Evolutionary conservation across 352 stramenopile genomes (phyloP), one percentile per base, ranked within the genome.

Genomic region (Globisporangium nunn): DNA sequence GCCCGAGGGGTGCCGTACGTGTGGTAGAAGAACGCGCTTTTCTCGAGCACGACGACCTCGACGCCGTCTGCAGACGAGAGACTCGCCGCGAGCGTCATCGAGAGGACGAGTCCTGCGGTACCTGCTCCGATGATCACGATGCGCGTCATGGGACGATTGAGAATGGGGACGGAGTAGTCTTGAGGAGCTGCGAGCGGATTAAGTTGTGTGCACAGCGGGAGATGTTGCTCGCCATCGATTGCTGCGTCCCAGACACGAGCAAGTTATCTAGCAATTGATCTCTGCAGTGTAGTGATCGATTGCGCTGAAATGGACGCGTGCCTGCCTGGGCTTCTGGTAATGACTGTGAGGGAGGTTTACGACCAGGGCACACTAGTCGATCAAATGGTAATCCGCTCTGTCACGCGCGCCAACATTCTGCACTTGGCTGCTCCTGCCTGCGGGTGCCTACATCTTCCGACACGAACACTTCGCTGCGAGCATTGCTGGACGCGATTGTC

Each of bases 81-180:
- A 17, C 61, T 60, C 54, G 62, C 62, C 10, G 70, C 73, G 12
- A 88, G 64, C 2, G 69, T 51, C 47, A 83, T 71, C 11, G 53
- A 54, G n/a, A 68, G 66, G 40, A 67, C 73, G 46, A 87, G 64
- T 18, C 79, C 79, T 1, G 71, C 79, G n/a, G 74, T 59, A 2
- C 79, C 79, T 30, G 67, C 78, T 45, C 78, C 78, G 47, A 88
- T 63, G 54, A 88, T 82, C 18, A 87, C 70, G 10, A 87, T 63
- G 23, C 72, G 68, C 39, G 39, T 23, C 56, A 61, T 58, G 18
- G 12, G 40, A 45, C 4, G 40, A n/a, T 1, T 18, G 40, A 12
- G 40, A 12, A 8, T 15, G 40, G 40, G 18, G 40, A 23, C 23
- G 23, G 6, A 45, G 15, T 8, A 45, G 40, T 15, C 40, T 45